Percentiles rank a stretch among this genome's conserved stretches.
These are phyloP conservation scores for Lecanoromycetidae sp. DNA, from an alignment of 2,329 filamentous ascomycete species.

Conservation along the genomic window DNA sequence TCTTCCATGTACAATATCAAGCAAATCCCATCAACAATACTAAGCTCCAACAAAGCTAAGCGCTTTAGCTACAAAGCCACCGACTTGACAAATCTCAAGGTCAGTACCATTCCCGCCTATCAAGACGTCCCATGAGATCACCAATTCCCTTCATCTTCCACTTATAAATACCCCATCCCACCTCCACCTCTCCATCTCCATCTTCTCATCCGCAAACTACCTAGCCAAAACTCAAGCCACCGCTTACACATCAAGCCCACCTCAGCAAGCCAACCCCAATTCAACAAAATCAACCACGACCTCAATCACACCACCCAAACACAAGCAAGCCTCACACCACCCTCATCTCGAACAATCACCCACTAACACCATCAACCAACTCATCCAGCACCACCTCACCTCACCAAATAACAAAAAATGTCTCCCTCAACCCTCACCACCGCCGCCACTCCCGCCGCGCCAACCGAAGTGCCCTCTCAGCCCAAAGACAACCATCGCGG, in stretches of 20 bases:
- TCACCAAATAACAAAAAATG: neutral
- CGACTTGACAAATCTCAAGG: neutral
- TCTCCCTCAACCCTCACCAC: neutral
- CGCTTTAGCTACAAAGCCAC: neutral
- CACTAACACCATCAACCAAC: neutral
- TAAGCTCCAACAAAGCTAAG: neutral
- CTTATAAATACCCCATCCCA: neutral
- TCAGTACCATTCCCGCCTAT: neutral
- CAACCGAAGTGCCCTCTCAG: neutral
- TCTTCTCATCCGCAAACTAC: neutral
- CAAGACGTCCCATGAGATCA: neutral
- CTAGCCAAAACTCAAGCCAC: too few species aligned
- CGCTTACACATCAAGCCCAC: neutral
- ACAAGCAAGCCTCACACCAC: neutral
- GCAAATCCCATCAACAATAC: slow-evolving; percentile 3
- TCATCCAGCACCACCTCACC: neutral
- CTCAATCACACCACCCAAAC: neutral
- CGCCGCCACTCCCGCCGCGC: neutral
- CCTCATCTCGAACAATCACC: neutral
- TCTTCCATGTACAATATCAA: slow-evolving; percentile 1
- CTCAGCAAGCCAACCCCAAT: neutral
- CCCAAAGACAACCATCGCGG: slow-evolving; percentile 5
- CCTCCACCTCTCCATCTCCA: neutral
- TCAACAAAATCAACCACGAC: neutral
- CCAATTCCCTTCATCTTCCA: neutral